Base-by-base conservation (phyloP, 2,329 filamentous ascomycete genomes). In the Mariannaea sp. region DNA sequence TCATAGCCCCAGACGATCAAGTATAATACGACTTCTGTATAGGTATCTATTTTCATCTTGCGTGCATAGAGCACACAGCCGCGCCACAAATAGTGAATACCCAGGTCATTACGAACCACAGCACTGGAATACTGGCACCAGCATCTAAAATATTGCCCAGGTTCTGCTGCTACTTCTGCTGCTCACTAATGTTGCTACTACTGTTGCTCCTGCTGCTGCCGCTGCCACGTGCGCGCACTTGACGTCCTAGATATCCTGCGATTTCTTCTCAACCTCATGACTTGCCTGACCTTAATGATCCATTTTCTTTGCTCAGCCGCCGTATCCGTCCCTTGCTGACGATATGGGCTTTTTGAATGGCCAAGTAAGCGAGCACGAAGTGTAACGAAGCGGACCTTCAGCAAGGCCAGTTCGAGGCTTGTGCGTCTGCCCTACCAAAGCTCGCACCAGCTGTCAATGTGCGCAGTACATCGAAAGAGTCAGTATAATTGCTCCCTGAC, bases 71-170 rank as follows among this genome's bases (percentile, higher is more conserved):
- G 56, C 53, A 56, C 62, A 65, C 63, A 65, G 63, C 63, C 63
- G 63, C 63, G 58, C 58, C 60, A 50, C 59, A 66, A 65, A 65
- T 65, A 65, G 63, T 56, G 61, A 43, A 52, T 57, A 40, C 45
- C 35, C 33, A 38, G 30, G 35, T 7, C 17, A 14, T 12, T 17
- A 30, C 27, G 36, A 20, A 35, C 36, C 26, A 16, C 14, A 16
- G 12, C 33, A 36, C 33, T 36, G 17, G 33, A 36, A n/a, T n/a
- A n/a, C n/a, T n/a, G n/a, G n/a, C n/a, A n/a, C n/a, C n/a, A n/a
- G n/a, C n/a, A n/a, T n/a, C n/a, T n/a, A n/a, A n/a, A n/a, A n/a
- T n/a, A n/a, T n/a, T n/a, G n/a, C n/a, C n/a, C n/a, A n/a, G n/a
- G n/a, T n/a, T n/a, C n/a, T n/a, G n/a, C n/a, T n/a, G n/a, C n/a